Evolutionary conservation across 1,139 yeast species (phyloP), one percentile per base, ranked within the genome.

Genomic region (Debaryomycetaceae sp.): DNA sequence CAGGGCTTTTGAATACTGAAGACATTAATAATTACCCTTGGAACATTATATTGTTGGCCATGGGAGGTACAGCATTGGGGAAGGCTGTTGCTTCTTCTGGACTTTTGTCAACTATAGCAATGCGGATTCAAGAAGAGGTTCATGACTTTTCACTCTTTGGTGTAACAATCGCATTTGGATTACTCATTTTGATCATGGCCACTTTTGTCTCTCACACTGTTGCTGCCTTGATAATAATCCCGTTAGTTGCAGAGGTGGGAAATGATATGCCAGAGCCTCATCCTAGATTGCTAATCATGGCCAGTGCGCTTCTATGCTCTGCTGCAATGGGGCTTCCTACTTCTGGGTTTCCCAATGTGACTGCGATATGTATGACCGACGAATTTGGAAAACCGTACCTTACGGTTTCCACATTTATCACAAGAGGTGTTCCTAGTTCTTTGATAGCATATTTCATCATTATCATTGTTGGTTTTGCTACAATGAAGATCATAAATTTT

Each of bases 281-380:
- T 51, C 83, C 88, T 29, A 74, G 83, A 39, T 66, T 84, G 48
- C 68, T 84, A 53, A 81, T 84, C 50, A 83, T 84, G 75, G 81
- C 82, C 37, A 80, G 83, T 59, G 83, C 87, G 3, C 66, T 84
- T 48, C 68, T 84, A 50, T 80, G 89, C 35, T 82, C 88, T 6
- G 81, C 85, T 45, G 91, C 90, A 50, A 84, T 84, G 89, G 90
- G 87, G 24, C 69, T 84, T 47, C 88, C 90, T 3, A 82, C 87
- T 2, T 79, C 86, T 1, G 91, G 91, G 1, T 84, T 84, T 69
- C 91, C 91, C 22, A 84, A 84, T 56, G 87, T 83, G 29, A 84
- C 88, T n/a, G 90, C 90, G 1, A 83, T 83, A 51, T 83, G 87
- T 44, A 82, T 82, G 84, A 76, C 84, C 3, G 89, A 84, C 57